Conservation (phyloP, 75 land plant genomes). For the Pinus albicaulis region DNA sequence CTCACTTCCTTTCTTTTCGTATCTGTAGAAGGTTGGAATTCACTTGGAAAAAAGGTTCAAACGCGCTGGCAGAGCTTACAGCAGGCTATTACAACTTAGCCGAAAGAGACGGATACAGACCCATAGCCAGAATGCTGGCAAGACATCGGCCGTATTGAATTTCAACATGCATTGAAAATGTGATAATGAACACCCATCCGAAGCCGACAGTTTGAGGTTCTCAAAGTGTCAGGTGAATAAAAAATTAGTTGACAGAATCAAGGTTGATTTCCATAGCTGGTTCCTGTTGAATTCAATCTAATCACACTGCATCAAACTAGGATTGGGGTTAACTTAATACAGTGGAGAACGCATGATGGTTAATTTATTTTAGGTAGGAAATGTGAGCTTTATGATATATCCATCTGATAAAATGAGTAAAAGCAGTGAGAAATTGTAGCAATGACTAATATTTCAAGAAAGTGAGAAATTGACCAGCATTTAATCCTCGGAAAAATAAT, state of each 20-base stretch:
- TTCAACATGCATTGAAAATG: constrained; percentile 79
- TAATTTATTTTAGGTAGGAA: not conserved
- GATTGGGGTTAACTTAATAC: not conserved
- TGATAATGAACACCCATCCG: constrained; percentile 42
- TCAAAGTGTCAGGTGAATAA: constrained; percentile 68
- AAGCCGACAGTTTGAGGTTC: constrained; percentile 63
- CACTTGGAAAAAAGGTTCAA: constrained; percentile 64
- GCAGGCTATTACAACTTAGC: constrained; percentile 62
- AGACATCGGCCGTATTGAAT: constrained; percentile 56
- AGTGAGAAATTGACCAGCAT: too few relatives aligned
- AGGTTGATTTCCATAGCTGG: not conserved
- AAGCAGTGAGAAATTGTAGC: too few relatives aligned
- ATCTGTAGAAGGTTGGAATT: constrained; percentile 51
- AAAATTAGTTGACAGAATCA: not conserved
- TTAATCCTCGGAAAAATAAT: too few relatives aligned
- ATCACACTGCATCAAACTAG: not conserved
- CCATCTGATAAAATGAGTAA: too few relatives aligned
- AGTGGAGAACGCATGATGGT: not conserved
- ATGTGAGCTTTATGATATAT: too few relatives aligned
- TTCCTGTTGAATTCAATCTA: too few relatives aligned
- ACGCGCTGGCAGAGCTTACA: constrained; percentile 70
- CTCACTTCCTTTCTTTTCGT: too few relatives aligned
- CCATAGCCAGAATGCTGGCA: constrained; percentile 49
- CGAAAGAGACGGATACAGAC: constrained; percentile 58
- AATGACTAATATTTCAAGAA: too few relatives aligned